Conservation (phyloP, 441 rosid genomes). For the Bocquillonia castaneifolia region DNA sequence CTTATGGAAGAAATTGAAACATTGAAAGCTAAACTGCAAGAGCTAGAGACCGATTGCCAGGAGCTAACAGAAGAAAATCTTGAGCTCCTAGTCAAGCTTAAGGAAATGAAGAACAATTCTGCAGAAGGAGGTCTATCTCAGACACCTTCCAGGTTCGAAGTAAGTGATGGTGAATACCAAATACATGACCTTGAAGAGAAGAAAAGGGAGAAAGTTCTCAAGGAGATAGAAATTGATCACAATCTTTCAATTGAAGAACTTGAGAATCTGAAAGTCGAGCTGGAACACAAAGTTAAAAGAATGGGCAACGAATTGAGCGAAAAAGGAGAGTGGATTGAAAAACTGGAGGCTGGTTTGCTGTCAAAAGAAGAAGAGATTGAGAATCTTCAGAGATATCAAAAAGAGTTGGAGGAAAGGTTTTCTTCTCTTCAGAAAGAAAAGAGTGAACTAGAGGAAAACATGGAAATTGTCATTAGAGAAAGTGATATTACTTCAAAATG, state of each 20-base stretch:
- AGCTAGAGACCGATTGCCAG: constrained; percentile 52
- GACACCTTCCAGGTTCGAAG: constrained; percentile 18
- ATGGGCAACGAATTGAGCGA: constrained; percentile 26
- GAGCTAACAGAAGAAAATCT: constrained; percentile 68
- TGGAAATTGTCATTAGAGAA: constrained; percentile 32
- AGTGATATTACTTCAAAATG: constrained; percentile 36
- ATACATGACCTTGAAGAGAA: constrained; percentile 32
- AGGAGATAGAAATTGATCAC: constrained; percentile 30
- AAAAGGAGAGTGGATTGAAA: constrained; percentile 25
- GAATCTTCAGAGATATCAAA: constrained; percentile 25
- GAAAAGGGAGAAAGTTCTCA: constrained; percentile 26
- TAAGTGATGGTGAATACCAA: constrained; percentile 24
- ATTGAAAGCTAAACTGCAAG: constrained; percentile 44
- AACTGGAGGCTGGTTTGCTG: constrained; percentile 32
- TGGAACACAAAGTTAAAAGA: constrained; percentile 33
- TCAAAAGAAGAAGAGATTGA: constrained; percentile 42
- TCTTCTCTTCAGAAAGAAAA: constrained; percentile 37
- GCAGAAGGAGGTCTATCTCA: constrained; percentile 18
- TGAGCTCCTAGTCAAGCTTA: constrained; percentile 41
- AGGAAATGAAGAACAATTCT: constrained; percentile 33
- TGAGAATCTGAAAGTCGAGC: constrained; percentile 30
- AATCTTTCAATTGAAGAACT: constrained; percentile 28
- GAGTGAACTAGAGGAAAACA: constrained; percentile 34
- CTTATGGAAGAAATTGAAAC: constrained; percentile 36
- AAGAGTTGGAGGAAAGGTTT: constrained; percentile 34